phyloP scores from a whole-genome alignment of 2,329 filamentous ascomycete genomes.

The Fusarium sp. region DNA sequence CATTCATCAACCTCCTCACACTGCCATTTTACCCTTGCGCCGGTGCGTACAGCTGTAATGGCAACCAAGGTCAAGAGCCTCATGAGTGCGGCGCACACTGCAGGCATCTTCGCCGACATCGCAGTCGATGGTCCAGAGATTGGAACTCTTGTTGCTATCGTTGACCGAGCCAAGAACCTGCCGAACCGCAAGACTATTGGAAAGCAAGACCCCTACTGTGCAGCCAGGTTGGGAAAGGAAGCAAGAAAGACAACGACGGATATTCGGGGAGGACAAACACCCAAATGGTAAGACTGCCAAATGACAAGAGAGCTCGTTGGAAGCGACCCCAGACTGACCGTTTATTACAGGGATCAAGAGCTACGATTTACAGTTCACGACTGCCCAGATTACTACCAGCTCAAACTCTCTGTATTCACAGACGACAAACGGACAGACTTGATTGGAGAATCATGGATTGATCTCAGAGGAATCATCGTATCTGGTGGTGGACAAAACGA shows the following conservation, averaged over 20 bases:
- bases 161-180: slow-evolving; percentile 96
- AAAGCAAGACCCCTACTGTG: slow-evolving; percentile 98
- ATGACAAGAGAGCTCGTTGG: neutral
- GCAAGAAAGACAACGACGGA: slow-evolving; percentile 97
- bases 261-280: slow-evolving; percentile 92
- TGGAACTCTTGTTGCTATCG: slow-evolving; percentile 89
- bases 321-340: slow-evolving; percentile 30
- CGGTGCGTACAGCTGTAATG: slow-evolving; percentile 54
- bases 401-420: slow-evolving; percentile 97
- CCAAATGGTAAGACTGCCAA: slow-evolving; percentile 76
- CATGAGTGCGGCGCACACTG: slow-evolving; percentile 78
- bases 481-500: slow-evolving; percentile 93
- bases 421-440: slow-evolving; percentile 98
- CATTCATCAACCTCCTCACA: slow-evolving; percentile 2
- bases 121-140: slow-evolving; percentile 92
- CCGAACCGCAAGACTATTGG: slow-evolving; percentile 97
- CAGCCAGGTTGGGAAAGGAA: slow-evolving; percentile 92
- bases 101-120: slow-evolving; percentile 95
- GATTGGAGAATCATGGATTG: slow-evolving; percentile 93
- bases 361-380: slow-evolving; percentile 96
- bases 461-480: slow-evolving; percentile 82
- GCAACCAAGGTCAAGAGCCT: slow-evolving; percentile 66
- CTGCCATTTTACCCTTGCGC: slow-evolving; percentile 8
- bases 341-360: slow-evolving; percentile 86
- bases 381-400: slow-evolving; percentile 92